Evolutionary conservation across 2,329 filamentous ascomycete species (phyloP).

Genomic region (Colletotrichum kahawae): DNA sequence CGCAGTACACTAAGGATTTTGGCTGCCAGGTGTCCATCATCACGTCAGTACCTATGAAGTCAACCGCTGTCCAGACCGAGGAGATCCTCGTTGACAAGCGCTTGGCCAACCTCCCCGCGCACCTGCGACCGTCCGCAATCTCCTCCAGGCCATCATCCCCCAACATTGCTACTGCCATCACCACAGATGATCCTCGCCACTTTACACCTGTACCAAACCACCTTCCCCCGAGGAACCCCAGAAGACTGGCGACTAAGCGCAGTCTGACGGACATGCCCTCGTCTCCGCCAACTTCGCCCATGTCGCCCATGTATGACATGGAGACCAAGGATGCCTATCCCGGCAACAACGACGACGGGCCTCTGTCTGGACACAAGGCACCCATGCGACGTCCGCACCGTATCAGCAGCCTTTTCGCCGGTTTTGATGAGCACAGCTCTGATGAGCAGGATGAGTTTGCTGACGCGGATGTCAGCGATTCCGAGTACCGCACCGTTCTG

Average conservation of each 20-base stretch:
- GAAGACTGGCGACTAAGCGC: constrained; percentile 53
- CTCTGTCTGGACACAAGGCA: constrained; percentile 64
- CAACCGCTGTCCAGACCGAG: constrained; percentile 78
- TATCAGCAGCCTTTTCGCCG: constrained; percentile 85
- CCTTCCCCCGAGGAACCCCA: constrained; percentile 64
- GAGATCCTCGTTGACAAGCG: constrained; percentile 85
- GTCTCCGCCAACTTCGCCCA: constrained; percentile 46
- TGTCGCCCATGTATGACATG: constrained; percentile 20
- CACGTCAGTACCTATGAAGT: constrained; percentile 55
- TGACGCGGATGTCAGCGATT: constrained; percentile 67
- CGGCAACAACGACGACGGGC: constrained; percentile 81
- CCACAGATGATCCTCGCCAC: constrained; percentile 40
- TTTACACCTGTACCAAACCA: constrained; percentile 59
- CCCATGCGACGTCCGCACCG: constrained; percentile 73
- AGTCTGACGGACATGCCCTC: constrained; percentile 55
- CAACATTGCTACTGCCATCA: constrained; percentile 33
- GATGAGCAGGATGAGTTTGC: constrained; percentile 69
- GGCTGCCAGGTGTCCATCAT: constrained; percentile 77
- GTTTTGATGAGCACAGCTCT: constrained; percentile 76
- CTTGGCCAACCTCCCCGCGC: constrained; percentile 73
- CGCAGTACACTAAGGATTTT: constrained; percentile 83
- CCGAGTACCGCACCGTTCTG: constrained; percentile 70
- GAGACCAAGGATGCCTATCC: constrained; percentile 71
- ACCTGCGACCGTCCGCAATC: constrained; percentile 81
- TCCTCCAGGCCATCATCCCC: constrained; percentile 65